phyloP scores from a whole-genome alignment of 2,329 filamentous ascomycete genomes.

The Ilyonectria mors-panacis region DNA sequence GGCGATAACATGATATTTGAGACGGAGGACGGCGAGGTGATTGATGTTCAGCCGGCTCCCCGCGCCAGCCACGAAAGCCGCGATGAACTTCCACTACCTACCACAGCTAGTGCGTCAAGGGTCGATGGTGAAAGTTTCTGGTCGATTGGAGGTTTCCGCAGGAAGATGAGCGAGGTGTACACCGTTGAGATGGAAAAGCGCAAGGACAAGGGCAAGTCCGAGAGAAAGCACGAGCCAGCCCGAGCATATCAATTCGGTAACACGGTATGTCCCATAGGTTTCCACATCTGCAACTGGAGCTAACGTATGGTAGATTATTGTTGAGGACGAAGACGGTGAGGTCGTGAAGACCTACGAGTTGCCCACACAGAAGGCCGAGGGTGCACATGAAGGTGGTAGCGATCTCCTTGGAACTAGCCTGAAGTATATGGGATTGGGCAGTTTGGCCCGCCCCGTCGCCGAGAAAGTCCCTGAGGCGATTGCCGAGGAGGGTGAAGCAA shows the following conservation, averaged over 20 bases:
- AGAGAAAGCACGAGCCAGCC: constrained; percentile 79
- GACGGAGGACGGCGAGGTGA: constrained; percentile 88
- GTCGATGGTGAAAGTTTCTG: constrained; percentile 47
- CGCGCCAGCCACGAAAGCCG: constrained; percentile 11
- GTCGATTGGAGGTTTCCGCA: constrained; percentile 61
- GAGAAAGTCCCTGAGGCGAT: constrained; percentile 54
- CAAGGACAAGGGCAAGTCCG: constrained; percentile 73
- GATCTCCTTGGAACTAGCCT: constrained; percentile 61
- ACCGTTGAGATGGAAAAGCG: constrained; percentile 74
- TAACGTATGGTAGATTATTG: constrained; percentile 76
- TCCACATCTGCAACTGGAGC: constrained; percentile 3
- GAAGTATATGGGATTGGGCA: constrained; percentile 69
- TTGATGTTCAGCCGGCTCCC: constrained; percentile 69
- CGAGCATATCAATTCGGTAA: constrained; percentile 89
- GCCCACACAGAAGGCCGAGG: constrained; percentile 64
- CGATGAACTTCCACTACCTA: constrained; percentile 35
- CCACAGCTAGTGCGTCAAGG: constrained; percentile 34
- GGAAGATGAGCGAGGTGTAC: constrained; percentile 66
- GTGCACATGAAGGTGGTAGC: constrained; percentile 52
- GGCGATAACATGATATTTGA: constrained; percentile 86
- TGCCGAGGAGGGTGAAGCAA: constrained; percentile 51
- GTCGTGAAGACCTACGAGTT: constrained; percentile 89
- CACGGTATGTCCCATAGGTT: constrained; percentile 65
- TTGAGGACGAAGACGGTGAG: constrained; percentile 89
- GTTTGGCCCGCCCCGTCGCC: constrained; percentile 56